Conservation (phyloP, 176 grass and related monocot species). For the Aegilops longissima region DNA sequence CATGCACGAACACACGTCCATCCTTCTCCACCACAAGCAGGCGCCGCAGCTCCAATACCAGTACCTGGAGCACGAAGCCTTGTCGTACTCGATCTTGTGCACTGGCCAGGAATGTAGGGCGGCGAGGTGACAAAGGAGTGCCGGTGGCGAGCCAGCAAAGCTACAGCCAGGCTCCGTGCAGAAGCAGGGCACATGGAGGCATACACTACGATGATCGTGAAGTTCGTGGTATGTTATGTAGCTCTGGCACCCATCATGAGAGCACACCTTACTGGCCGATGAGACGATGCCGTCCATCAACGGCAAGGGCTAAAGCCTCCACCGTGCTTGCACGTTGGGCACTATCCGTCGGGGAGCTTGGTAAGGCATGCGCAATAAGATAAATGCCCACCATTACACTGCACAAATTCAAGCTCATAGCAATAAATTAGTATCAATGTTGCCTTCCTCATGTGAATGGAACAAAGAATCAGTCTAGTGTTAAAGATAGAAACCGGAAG, state of each 20-base stretch:
- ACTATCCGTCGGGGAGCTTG: background rate
- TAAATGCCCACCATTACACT: constrained; percentile 26
- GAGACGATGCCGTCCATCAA: background rate
- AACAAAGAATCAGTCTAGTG: no score
- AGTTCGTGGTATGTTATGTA: background rate
- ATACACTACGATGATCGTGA: background rate
- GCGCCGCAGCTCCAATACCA: no score
- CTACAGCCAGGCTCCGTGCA: background rate
- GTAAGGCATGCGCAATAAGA: background rate
- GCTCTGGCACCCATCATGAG: background rate
- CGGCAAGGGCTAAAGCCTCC: no score
- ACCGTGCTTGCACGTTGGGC: background rate
- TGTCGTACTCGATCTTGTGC: background rate
- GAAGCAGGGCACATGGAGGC: background rate
- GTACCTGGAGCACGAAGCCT: background rate
- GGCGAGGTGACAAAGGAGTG: background rate
- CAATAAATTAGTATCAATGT: no score
- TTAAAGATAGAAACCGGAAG: constrained; percentile 3
- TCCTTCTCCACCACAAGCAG: background rate
- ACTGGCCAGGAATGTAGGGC: background rate
- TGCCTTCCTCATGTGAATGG: no score
- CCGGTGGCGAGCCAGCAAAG: background rate
- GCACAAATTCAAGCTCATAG: background rate
- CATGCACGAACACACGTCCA: background rate
- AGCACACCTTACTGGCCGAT: background rate